Evolutionary conservation across 306 rosid genomes (phyloP).

Genomic region (Crotalaria pallida): DNA sequence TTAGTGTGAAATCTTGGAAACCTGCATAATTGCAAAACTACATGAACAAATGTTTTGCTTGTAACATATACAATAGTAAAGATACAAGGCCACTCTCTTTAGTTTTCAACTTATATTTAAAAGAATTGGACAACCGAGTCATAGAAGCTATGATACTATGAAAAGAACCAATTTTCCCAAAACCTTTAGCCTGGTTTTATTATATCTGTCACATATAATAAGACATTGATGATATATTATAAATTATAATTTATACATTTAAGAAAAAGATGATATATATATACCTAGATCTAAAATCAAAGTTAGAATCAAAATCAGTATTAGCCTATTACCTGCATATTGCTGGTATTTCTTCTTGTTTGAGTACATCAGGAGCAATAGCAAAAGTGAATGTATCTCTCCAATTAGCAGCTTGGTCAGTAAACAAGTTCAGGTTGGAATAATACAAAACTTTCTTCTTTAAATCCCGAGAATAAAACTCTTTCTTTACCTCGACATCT

Average conservation of each 20-base stretch:
- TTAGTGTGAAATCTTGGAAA: background rate
- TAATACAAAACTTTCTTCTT: slow-evolving; percentile 15
- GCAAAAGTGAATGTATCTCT: slow-evolving; percentile 42
- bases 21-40: too few relatives aligned
- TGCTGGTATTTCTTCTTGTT: slow-evolving; percentile 27
- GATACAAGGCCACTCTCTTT: too few relatives aligned
- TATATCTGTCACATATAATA: too few relatives aligned
- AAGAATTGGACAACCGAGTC: too few relatives aligned
- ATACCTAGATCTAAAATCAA: too few relatives aligned
- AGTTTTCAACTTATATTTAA: too few relatives aligned
- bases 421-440: slow-evolving; percentile 33
- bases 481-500: slow-evolving; percentile 27
- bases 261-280: too few relatives aligned
- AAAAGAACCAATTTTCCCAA: too few relatives aligned
- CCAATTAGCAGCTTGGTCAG: slow-evolving; percentile 39
- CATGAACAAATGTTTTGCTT: too few relatives aligned
- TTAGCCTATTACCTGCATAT: slow-evolving; percentile 24
- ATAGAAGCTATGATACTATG: background rate
- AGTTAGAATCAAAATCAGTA: background rate
- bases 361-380: slow-evolving; percentile 29
- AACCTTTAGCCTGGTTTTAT: too few relatives aligned
- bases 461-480: slow-evolving; percentile 14
- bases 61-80: too few relatives aligned
- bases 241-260: too few relatives aligned
- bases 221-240: background rate